These are phyloP conservation scores for Zygotorulaspora sp. DNA, from an alignment of 805 yeast genomes.

Conservation along the genomic window DNA sequence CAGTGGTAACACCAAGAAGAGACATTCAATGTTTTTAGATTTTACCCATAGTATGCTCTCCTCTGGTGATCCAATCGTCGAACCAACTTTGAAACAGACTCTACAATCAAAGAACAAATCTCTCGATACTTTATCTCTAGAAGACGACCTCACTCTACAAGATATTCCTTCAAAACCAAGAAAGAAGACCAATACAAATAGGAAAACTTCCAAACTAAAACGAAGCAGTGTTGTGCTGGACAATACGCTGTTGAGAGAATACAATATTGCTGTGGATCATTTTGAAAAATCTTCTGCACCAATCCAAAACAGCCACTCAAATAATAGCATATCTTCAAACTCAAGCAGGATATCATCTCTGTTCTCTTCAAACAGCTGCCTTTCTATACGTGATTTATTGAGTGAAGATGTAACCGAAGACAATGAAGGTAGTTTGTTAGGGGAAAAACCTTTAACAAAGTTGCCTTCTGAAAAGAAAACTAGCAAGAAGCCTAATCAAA, in stretches of 20 bases:
- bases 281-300: conserved; percentile 9
- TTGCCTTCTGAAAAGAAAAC: too few species aligned
- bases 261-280: conserved; percentile 25
- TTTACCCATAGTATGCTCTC: conserved; percentile 8
- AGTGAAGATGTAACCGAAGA: conserved; percentile 21
- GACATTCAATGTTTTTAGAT: conserved; percentile 26
- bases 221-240: conserved; percentile 29
- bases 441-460: too few species aligned
- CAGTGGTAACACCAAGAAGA: conserved; percentile 14
- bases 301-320: conserved; percentile 9
- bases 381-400: conserved; percentile 25
- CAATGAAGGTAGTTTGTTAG: too few species aligned
- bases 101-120: conserved; percentile 14
- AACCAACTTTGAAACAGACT: conserved; percentile 4
- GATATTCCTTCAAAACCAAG: conserved; percentile 3
- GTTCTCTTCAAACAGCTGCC: conserved; percentile 19
- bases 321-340: conserved; percentile 10
- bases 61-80: neutral
- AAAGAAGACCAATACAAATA: conserved; percentile 1
- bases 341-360: conserved; percentile 18
- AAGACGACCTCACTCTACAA: conserved; percentile 1
- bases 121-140: conserved; percentile 6
- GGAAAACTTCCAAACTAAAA: conserved; percentile 16
- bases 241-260: conserved; percentile 27
- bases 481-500: too few species aligned